phyloP scores from a whole-genome alignment of 768 basidiomycete genomes.

The Hypholoma sublateritium region DNA sequence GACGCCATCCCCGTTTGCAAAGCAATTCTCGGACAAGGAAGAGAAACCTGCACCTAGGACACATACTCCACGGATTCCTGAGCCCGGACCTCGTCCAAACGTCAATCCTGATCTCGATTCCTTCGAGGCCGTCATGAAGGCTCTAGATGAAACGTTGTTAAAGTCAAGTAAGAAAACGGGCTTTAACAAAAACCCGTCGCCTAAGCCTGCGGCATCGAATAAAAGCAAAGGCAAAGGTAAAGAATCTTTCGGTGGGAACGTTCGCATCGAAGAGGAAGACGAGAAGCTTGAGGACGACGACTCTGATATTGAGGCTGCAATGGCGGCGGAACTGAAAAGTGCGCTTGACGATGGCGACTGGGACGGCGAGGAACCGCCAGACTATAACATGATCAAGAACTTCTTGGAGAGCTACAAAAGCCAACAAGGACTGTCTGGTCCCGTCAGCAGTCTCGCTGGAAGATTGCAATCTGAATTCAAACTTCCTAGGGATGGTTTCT shows the following conservation, averaged over 20 bases:
- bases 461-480: conserved; percentile 75
- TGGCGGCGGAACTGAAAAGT: conserved; percentile 84
- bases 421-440: conserved; percentile 87
- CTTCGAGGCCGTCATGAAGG: conserved; percentile 95
- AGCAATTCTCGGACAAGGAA: conserved; percentile 4
- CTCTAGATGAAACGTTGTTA: conserved; percentile 85
- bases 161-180: conserved; percentile 3
- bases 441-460: conserved; percentile 88
- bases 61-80: conserved; percentile 17
- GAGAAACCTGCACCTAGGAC: conserved; percentile 16
- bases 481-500: conserved; percentile 68
- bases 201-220: conserved; percentile 27
- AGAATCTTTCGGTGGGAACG: conserved; percentile 23
- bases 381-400: conserved; percentile 94
- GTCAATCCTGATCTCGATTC: conserved; percentile 79
- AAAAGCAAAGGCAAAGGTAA: conserved; percentile 44
- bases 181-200: conserved; percentile 1
- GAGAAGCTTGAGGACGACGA: conserved; percentile 48
- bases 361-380: conserved; percentile 51
- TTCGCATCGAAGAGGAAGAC: conserved; percentile 45
- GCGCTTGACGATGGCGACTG: conserved; percentile 61
- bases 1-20: conserved; percentile 13
- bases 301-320: conserved; percentile 73
- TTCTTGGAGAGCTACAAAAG: conserved; percentile 96
- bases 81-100: conserved; percentile 36